A percentile compares a stretch with the other conserved stretches of the same genome.
Evolutionary conservation across 768 basidiomycete genomes (phyloP).

Genomic region (Leccinum longicurvipes): DNA sequence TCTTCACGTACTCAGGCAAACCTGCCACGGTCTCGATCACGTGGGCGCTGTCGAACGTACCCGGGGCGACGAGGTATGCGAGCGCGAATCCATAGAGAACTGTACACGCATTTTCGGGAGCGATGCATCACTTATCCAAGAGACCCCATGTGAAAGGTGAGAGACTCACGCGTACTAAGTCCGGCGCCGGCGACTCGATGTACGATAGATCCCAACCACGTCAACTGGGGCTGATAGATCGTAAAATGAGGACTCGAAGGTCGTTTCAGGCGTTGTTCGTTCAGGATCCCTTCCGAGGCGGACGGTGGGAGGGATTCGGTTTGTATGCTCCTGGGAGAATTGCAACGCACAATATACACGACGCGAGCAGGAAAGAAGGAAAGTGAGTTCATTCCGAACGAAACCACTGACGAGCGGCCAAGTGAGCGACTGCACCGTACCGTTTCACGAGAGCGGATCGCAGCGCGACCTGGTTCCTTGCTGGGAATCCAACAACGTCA

Average conservation of each 20-base stretch:
- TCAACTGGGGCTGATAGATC: slow-evolving; percentile 94
- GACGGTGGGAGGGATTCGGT: slow-evolving; percentile 64
- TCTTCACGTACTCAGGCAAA: slow-evolving; percentile 76
- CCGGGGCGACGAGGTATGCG: slow-evolving; percentile 80
- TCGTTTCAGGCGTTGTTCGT: slow-evolving; percentile 83
- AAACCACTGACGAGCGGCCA: neutral
- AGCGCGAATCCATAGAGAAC: slow-evolving; percentile 88
- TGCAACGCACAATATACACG: neutral
- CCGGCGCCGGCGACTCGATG: slow-evolving; percentile 84
- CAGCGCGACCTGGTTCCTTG: slow-evolving; percentile 39
- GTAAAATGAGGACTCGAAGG: slow-evolving; percentile 94
- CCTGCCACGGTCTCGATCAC: slow-evolving; percentile 68
- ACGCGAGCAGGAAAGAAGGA: neutral
- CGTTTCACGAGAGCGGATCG: slow-evolving; percentile 37
- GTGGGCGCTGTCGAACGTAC: slow-evolving; percentile 73
- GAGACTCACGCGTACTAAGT: slow-evolving; percentile 50
- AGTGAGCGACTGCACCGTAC: slow-evolving; percentile 22
- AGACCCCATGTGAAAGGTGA: neutral
- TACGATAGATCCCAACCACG: slow-evolving; percentile 82
- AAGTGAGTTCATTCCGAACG: neutral
- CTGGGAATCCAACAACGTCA: slow-evolving; percentile 20
- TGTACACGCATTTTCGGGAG: slow-evolving; percentile 25
- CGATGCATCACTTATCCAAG: neutral
- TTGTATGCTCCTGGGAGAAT: slow-evolving; percentile 47
- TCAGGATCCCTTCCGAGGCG: slow-evolving; percentile 62